phyloP scores from a whole-genome alignment of 2,329 filamentous ascomycete genomes.

The Arthroderma sp. region DNA sequence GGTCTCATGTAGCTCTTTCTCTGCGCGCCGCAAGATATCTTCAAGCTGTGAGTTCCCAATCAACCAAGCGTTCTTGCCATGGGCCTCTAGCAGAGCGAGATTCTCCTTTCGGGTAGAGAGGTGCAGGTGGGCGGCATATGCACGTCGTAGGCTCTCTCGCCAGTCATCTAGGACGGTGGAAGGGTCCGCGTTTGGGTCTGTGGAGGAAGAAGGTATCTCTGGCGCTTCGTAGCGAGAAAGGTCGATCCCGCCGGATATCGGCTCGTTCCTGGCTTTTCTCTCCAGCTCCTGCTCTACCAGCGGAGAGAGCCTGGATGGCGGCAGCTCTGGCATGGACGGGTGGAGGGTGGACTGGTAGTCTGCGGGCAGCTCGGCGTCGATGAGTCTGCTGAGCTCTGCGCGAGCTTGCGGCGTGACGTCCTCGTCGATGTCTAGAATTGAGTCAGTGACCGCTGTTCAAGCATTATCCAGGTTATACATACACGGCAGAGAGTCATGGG shows the following conservation, averaged over 20 bases:
- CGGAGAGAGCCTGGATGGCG: constrained; percentile 48
- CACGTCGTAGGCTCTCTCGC: constrained; percentile 41
- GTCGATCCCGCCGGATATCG: constrained; percentile 55
- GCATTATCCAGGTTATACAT: constrained; percentile 33
- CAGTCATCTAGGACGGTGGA: constrained; percentile 34
- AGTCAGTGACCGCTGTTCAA: not conserved
- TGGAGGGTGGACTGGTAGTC: constrained; percentile 42
- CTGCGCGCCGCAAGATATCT: constrained; percentile 54
- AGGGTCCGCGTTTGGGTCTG: constrained; percentile 22
- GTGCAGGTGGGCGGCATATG: constrained; percentile 49
- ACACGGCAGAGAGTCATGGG: constrained; percentile 75
- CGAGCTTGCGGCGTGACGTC: constrained; percentile 52
- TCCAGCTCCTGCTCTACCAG: constrained; percentile 56
- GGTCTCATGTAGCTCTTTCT: constrained; percentile 59
- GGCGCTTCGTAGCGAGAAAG: constrained; percentile 72
- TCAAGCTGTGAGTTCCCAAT: constrained; percentile 72
- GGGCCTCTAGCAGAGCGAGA: constrained; percentile 62
- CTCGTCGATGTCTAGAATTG: constrained; percentile 60
- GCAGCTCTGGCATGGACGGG: constrained; percentile 45
- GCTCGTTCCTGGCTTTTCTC: constrained; percentile 51
- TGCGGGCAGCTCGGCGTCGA: constrained; percentile 51
- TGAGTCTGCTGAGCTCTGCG: constrained; percentile 55
- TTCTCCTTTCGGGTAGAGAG: constrained; percentile 46
- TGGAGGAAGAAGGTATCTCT: constrained; percentile 40
- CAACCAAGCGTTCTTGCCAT: constrained; percentile 86